phyloP scores from a whole-genome alignment of 345 rosid species.

The Eucalyptus cloeziana region DNA sequence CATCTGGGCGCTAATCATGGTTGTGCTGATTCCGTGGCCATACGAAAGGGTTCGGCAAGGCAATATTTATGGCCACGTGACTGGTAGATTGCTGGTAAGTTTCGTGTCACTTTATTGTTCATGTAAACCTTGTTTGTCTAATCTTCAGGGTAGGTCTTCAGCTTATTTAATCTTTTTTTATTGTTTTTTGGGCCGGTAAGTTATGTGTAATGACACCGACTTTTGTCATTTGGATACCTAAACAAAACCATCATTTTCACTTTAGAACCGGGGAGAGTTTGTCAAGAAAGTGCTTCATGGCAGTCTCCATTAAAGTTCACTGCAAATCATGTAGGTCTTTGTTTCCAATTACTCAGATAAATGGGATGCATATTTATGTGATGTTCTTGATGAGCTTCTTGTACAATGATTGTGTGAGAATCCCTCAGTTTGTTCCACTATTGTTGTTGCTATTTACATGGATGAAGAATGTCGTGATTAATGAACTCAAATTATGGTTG shows the following conservation, averaged over 20 bases:
- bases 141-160: background rate
- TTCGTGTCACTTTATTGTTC: background rate
- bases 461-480: background rate
- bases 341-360: background rate
- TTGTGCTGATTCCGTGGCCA: constrained; percentile 43
- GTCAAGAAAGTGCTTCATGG: background rate
- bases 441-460: background rate
- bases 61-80: constrained; percentile 40
- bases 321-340: background rate
- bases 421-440: background rate
- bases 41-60: constrained; percentile 33
- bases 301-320: background rate
- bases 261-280: background rate
- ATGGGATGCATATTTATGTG: background rate
- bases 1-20: constrained; percentile 29
- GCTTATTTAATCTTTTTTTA: background rate
- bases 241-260: background rate
- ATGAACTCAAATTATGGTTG: background rate
- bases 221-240: background rate
- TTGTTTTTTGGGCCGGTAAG: background rate
- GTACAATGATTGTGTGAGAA: background rate
- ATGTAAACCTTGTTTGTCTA: background rate
- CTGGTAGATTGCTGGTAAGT: constrained; percentile 46
- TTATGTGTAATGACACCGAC: background rate
- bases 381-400: background rate